Evolutionary conservation across 306 rosid species (phyloP).

Genomic region (Pyrus pyrifolia): DNA sequence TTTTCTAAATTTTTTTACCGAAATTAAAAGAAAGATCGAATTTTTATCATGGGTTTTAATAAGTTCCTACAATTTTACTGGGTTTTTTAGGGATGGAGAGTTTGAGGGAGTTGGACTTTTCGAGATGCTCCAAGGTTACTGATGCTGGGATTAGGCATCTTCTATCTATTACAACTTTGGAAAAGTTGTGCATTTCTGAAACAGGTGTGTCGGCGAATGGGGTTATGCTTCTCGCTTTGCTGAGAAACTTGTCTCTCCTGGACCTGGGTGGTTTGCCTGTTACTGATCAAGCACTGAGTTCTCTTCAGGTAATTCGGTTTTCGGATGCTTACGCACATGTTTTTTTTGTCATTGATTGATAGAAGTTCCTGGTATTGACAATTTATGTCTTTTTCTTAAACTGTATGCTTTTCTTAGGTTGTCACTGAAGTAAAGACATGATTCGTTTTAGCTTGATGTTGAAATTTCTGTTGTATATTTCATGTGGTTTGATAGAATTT

Average conservation of each 20-base stretch:
- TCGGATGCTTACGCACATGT: not conserved
- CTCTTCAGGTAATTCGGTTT: conserved; percentile 49
- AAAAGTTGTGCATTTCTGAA: conserved; percentile 57
- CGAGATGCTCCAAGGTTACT: conserved; percentile 65
- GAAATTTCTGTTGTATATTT: not conserved
- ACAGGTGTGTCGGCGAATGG: conserved; percentile 62
- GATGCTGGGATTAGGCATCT: conserved; percentile 68
- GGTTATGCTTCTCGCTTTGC: conserved; percentile 57
- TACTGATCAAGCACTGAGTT: conserved; percentile 50
- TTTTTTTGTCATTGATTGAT: not conserved
- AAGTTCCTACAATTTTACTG: not conserved
- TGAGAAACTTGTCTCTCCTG: conserved; percentile 48
- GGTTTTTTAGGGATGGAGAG: conserved; percentile 49
- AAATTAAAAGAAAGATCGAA: not conserved
- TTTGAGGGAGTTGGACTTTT: conserved; percentile 66
- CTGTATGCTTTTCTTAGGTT: not conserved
- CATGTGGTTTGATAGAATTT: not conserved
- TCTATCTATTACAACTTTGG: conserved; percentile 52
- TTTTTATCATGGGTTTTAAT: not conserved
- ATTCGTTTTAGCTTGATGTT: not conserved
- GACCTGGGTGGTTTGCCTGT: conserved; percentile 90
- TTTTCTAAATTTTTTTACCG: not conserved
- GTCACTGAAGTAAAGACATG: not conserved
- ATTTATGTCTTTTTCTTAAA: not conserved
- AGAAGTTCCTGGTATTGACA: too few relatives aligned